Conservation (phyloP, 2,329 filamentous ascomycete genomes). For the Cytospora chrysosperma region DNA sequence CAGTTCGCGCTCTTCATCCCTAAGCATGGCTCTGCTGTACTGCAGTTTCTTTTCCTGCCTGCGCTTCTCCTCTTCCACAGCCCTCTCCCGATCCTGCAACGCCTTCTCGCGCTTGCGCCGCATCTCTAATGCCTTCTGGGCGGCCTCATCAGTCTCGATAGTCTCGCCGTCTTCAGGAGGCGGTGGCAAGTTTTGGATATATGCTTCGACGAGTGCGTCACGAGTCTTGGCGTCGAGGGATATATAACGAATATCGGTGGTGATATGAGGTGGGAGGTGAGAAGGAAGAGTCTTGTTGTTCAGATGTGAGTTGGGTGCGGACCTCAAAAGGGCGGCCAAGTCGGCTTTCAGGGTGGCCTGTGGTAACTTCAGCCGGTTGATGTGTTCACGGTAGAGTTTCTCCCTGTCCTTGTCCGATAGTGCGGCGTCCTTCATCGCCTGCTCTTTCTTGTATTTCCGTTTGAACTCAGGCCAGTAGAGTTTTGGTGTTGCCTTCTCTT, state of each 20-base stretch:
- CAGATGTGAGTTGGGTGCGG: slow-evolving; percentile 56
- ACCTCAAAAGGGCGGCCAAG: slow-evolving; percentile 62
- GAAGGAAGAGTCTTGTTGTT: slow-evolving; percentile 58
- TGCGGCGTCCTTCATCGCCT: slow-evolving; percentile 72
- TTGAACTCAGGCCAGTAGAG: slow-evolving; percentile 98
- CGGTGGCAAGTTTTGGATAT: slow-evolving; percentile 62
- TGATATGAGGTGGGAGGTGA: slow-evolving; percentile 59
- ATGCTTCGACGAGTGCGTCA: slow-evolving; percentile 64
- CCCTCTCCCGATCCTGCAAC: slow-evolving; percentile 61
- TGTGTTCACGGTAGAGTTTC: slow-evolving; percentile 74
- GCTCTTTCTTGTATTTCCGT: slow-evolving; percentile 81
- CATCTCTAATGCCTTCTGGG: slow-evolving; percentile 49
- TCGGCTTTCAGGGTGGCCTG: slow-evolving; percentile 68
- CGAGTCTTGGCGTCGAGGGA: slow-evolving; percentile 61
- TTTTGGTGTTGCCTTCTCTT: slow-evolving; percentile 81
- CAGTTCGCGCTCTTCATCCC: slow-evolving; percentile 67
- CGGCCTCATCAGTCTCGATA: slow-evolving; percentile 51
- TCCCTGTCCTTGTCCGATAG: slow-evolving; percentile 76
- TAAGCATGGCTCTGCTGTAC: slow-evolving; percentile 58
- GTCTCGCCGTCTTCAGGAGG: slow-evolving; percentile 46
- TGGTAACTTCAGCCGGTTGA: slow-evolving; percentile 65
- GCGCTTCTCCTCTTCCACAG: slow-evolving; percentile 63
- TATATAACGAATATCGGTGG: slow-evolving; percentile 69
- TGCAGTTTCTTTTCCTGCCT: slow-evolving; percentile 58
- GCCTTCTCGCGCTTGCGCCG: slow-evolving; percentile 63